Percentiles rank a stretch among this genome's conserved stretches.
phyloP scores from a whole-genome alignment of 2,329 filamentous ascomycete genomes.

The Sporothrix pseudoabietina region DNA sequence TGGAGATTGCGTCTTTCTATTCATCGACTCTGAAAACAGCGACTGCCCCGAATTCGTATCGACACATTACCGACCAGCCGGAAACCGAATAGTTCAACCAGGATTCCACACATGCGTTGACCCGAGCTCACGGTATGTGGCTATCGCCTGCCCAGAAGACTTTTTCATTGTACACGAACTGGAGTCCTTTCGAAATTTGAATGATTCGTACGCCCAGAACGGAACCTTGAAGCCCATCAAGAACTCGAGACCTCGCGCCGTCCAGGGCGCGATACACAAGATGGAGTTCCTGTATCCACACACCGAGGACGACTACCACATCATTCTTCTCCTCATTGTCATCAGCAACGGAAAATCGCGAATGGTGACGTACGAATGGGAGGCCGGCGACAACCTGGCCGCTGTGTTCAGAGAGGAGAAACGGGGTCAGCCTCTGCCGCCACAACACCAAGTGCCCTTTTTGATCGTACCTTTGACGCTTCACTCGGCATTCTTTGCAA shows the following conservation, averaged over 20 bases:
- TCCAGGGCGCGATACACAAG: constrained; percentile 77
- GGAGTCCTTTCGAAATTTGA: constrained; percentile 57
- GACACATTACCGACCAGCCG: constrained; percentile 61
- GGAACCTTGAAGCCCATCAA: constrained; percentile 62
- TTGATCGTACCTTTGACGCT: constrained; percentile 73
- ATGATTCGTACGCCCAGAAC: constrained; percentile 50
- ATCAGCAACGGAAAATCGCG: constrained; percentile 52
- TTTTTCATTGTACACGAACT: constrained; percentile 73
- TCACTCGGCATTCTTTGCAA: constrained; percentile 68
- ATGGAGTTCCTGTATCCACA: constrained; percentile 82
- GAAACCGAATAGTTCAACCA: constrained; percentile 58
- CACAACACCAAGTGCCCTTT: constrained; percentile 61
- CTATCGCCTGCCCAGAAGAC: constrained; percentile 69
- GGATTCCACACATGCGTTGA: constrained; percentile 75
- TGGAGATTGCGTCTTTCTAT: constrained; percentile 76
- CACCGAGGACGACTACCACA: constrained; percentile 64
- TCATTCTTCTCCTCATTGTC: constrained; percentile 73
- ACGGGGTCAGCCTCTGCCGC: constrained; percentile 53
- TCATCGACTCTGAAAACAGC: constrained; percentile 54
- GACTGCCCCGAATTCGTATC: constrained; percentile 62
- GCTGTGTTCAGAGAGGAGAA: constrained; percentile 51
- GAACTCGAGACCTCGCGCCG: constrained; percentile 46
- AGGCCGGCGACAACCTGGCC: constrained; percentile 52
- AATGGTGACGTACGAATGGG: constrained; percentile 65
- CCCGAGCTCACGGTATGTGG: constrained; percentile 68